Percentiles rank a stretch among this genome's conserved stretches.
These are phyloP conservation scores for Rhizopogon rudus DNA, from an alignment of 768 basidiomycete genomes.

Conservation along the genomic window DNA sequence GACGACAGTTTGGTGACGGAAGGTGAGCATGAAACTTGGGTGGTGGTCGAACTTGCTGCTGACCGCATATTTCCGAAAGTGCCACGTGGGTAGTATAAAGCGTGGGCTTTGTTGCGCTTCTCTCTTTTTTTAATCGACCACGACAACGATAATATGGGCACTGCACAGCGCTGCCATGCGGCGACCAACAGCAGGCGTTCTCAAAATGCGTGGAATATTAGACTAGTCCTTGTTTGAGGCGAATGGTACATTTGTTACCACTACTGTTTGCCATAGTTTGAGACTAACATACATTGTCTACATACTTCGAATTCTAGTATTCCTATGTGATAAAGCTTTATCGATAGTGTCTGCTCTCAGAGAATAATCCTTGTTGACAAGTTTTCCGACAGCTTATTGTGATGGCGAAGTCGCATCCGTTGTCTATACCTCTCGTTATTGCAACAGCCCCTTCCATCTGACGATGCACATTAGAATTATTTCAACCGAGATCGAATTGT, in stretches of 20 bases:
- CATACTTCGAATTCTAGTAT: slow-evolving; percentile 25
- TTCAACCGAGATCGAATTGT: background rate
- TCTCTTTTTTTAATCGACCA: slow-evolving; percentile 16
- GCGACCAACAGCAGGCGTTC: slow-evolving; percentile 14
- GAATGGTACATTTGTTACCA: slow-evolving; percentile 38
- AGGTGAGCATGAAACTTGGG: background rate
- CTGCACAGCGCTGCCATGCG: slow-evolving; percentile 12
- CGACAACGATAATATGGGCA: slow-evolving; percentile 12
- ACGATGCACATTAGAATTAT: background rate
- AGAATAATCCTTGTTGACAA: slow-evolving; percentile 15
- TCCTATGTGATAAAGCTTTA: background rate
- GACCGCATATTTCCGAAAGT: background rate
- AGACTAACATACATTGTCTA: slow-evolving; percentile 22
- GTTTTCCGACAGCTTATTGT: slow-evolving; percentile 11
- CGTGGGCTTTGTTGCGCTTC: slow-evolving; percentile 1
- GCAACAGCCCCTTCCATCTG: slow-evolving; percentile 48
- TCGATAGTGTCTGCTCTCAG: background rate
- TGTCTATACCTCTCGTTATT: slow-evolving; percentile 51
- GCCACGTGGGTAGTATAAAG: slow-evolving; percentile 21
- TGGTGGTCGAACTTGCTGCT: background rate
- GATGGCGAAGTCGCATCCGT: slow-evolving; percentile 37
- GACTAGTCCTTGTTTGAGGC: slow-evolving; percentile 73
- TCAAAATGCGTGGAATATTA: slow-evolving; percentile 30
- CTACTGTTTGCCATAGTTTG: slow-evolving; percentile 63
- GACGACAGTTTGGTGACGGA: slow-evolving; percentile 4